These are phyloP conservation scores for Nicotiana tomentosiformis DNA, from an alignment of 257 asterid genomes.

Conservation along the genomic window DNA sequence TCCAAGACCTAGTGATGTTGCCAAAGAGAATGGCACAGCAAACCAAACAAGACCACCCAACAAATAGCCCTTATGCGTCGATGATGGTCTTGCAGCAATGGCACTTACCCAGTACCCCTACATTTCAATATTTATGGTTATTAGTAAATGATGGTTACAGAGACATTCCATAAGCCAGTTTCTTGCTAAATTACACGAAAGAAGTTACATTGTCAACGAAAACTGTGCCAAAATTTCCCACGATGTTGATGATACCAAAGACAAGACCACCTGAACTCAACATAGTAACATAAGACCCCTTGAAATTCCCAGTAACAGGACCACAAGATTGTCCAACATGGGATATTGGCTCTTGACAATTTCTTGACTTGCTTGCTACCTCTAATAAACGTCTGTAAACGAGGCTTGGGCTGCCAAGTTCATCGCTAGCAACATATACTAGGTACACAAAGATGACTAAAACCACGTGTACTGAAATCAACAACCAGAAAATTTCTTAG, in stretches of 20 bases:
- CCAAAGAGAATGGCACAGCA: conserved; percentile 92
- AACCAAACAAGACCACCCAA: conserved; percentile 92
- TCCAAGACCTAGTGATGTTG: conserved; percentile 88
- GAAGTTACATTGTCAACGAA: conserved; percentile 81
- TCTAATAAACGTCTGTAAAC: conserved; percentile 65
- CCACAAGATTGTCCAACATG: conserved; percentile 74
- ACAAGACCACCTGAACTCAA: conserved; percentile 84
- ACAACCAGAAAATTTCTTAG: not conserved
- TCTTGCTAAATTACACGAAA: not conserved
- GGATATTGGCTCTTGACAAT: conserved; percentile 58
- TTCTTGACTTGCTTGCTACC: conserved; percentile 65
- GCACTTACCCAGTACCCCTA: conserved; percentile 97
- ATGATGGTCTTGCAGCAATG: conserved; percentile 93
- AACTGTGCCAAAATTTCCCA: conserved; percentile 91
- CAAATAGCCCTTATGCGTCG: conserved; percentile 89
- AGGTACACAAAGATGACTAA: conserved; percentile 79
- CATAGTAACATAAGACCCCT: conserved; percentile 86
- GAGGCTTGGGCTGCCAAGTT: conserved; percentile 76
- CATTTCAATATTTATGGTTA: not conserved
- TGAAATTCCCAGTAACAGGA: conserved; percentile 65
- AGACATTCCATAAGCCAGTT: not conserved
- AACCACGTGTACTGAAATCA: conserved; percentile 67
- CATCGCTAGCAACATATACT: conserved; percentile 62
- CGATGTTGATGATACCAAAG: conserved; percentile 87
- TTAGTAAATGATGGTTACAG: not conserved